Base-by-base conservation (phyloP, 2,329 filamentous ascomycete species). In the Xylaria sp. region DNA sequence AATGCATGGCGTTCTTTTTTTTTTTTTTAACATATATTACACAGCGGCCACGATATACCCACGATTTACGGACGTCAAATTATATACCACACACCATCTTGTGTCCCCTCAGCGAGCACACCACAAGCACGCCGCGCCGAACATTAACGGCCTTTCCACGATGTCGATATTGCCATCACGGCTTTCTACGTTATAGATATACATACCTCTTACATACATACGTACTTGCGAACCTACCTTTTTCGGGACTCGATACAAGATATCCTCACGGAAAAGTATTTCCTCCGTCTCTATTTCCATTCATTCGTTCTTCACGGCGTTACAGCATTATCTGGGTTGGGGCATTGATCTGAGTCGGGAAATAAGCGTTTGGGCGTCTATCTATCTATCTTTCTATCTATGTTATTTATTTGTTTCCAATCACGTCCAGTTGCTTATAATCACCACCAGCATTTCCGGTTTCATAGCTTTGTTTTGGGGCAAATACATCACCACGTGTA, bases 261-360 rank as follows among this genome's bases (percentile, higher is more conserved):
- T 46, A 38, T 56, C 47, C 53, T 52, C 58, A 23, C 38, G 46
- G 58, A 52, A 56, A n/a, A n/a, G n/a, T n/a, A n/a, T n/a, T n/a
- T n/a, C n/a, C n/a, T n/a, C n/a, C n/a, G n/a, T n/a, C n/a, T n/a
- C n/a, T n/a, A n/a, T n/a, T n/a, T n/a, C n/a, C n/a, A n/a, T n/a
- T n/a, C n/a, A n/a, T n/a, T n/a, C n/a, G n/a, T n/a, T n/a, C n/a
- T n/a, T n/a, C n/a, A n/a, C n/a, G n/a, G n/a, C n/a, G n/a, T n/a
- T n/a, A n/a, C n/a, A n/a, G n/a, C n/a, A n/a, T n/a, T n/a, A n/a
- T n/a, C n/a, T n/a, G n/a, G n/a, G n/a, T n/a, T n/a, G n/a, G n/a
- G n/a, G n/a, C n/a, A n/a, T n/a, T n/a, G n/a, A n/a, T n/a, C n/a
- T n/a, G n/a, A n/a, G n/a, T n/a, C n/a, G n/a, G 25, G 25, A 15